Conservation (phyloP, 345 rosid species). For the Durio zibethinus region DNA sequence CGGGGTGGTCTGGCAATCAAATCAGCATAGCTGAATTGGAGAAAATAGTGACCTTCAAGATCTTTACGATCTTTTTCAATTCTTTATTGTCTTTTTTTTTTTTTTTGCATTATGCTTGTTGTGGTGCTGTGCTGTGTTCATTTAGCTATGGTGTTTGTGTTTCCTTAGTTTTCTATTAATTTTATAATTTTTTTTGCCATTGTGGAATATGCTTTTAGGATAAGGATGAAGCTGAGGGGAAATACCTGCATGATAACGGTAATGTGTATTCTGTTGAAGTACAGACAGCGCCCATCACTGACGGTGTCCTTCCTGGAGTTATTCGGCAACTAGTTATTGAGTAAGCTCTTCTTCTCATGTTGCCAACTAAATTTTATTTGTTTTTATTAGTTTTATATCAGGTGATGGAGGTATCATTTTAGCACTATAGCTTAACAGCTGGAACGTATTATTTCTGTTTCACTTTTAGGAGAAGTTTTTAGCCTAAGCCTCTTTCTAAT, state of each 20-base stretch:
- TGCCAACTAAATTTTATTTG: neutral
- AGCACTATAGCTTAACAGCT: neutral
- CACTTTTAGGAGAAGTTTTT: neutral
- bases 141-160: neutral
- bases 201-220: conserved; percentile 34
- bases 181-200: neutral
- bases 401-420: neutral
- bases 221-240: conserved; percentile 19
- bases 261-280: conserved; percentile 45
- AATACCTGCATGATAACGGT: conserved; percentile 7
- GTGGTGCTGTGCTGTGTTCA: neutral
- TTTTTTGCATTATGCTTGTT: neutral
- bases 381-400: neutral
- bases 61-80: neutral
- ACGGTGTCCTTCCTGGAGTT: conserved; percentile 84
- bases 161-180: neutral
- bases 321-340: conserved; percentile 80
- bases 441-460: neutral
- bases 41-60: neutral
- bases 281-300: conserved; percentile 74
- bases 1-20: neutral
- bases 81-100: neutral
- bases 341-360: conserved; percentile 35
- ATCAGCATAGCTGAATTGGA: neutral
- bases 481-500: neutral